Evolutionary conservation across 768 basidiomycete genomes (phyloP).

Genomic region (Hemileccinum rubropunctum): DNA sequence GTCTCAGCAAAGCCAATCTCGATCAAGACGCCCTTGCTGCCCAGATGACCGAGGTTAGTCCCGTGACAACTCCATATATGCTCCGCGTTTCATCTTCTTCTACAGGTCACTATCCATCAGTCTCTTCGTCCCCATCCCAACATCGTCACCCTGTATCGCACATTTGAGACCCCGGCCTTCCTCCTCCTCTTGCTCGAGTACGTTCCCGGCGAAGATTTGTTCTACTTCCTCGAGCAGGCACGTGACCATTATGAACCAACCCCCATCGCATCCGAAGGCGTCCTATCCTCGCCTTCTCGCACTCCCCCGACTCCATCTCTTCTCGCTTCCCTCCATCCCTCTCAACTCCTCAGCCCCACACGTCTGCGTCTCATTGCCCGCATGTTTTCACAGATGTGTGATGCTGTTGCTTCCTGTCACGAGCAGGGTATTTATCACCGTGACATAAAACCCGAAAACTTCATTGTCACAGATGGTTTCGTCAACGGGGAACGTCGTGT

Average conservation of each 20-base stretch:
- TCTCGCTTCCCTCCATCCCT: conserved; percentile 76
- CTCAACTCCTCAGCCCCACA: conserved; percentile 79
- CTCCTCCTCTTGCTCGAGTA: conserved; percentile 92
- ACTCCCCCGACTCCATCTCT: conserved; percentile 95
- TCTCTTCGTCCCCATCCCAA: conserved; percentile 86
- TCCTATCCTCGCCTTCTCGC: conserved; percentile 37
- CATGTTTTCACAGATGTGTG: conserved; percentile 99
- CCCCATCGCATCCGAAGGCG: conserved; percentile 20
- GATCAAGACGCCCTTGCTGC: conserved; percentile 82
- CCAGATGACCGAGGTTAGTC: conserved; percentile 84
- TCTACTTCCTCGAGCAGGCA: conserved; percentile 97
- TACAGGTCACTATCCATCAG: conserved; percentile 89
- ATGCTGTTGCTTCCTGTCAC: conserved; percentile 94
- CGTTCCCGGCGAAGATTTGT: conserved; percentile 95
- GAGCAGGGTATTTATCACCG: conserved; percentile 88
- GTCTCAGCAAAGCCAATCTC: conserved; percentile 91
- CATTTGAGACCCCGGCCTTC: conserved; percentile 88
- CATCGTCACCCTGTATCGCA: conserved; percentile 92
- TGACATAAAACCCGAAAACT: conserved; percentile 99
- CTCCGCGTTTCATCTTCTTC: conserved; percentile 7
- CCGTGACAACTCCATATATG: conserved; percentile 5
- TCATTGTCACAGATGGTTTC: conserved; percentile 87
- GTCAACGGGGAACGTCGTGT: conserved; percentile 77
- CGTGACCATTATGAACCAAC: conserved; percentile 77
- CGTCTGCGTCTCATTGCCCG: conserved; percentile 90